phyloP scores from a whole-genome alignment of 139 green algal genomes.

The Ulvella scutata region DNA sequence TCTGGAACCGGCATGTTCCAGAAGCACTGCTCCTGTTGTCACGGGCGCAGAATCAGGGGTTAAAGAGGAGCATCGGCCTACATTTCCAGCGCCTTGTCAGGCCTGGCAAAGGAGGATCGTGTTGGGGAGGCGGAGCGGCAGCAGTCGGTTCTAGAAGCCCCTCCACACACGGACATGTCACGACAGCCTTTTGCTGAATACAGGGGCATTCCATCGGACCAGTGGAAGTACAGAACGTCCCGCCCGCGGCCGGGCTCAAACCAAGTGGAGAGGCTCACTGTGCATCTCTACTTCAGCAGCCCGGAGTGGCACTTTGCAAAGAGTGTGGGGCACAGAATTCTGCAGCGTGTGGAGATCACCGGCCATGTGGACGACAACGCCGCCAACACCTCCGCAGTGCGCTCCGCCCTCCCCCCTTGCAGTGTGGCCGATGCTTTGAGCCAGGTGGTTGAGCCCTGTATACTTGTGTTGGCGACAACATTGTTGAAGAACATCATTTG shows the following conservation, averaged over 20 bases:
- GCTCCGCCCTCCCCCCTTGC: too few relatives aligned
- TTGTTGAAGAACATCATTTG: too few relatives aligned
- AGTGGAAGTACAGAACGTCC: not conserved
- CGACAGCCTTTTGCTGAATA: not conserved
- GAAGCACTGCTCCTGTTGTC: not conserved
- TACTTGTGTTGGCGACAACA: too few relatives aligned
- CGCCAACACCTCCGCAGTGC: too few relatives aligned
- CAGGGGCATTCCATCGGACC: not conserved
- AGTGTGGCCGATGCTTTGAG: too few relatives aligned
- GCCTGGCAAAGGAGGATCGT: not conserved
- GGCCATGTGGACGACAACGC: too few relatives aligned
- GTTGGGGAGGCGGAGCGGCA: not conserved
- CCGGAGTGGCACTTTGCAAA: not conserved
- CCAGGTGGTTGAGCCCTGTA: too few relatives aligned
- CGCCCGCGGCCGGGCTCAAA: not conserved
- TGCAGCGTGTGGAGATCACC: not conserved
- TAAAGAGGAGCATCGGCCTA: not conserved
- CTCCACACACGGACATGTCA: not conserved
- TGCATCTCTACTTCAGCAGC: not conserved
- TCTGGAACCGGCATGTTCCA: not conserved
- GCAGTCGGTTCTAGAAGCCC: too few relatives aligned
- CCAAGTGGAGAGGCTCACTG: not conserved
- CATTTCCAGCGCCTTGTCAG: not conserved
- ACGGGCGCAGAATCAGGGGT: not conserved
- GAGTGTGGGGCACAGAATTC: not conserved